These are phyloP conservation scores for Syzygium malaccense DNA, from an alignment of 441 rosid species.

Conservation along the genomic window DNA sequence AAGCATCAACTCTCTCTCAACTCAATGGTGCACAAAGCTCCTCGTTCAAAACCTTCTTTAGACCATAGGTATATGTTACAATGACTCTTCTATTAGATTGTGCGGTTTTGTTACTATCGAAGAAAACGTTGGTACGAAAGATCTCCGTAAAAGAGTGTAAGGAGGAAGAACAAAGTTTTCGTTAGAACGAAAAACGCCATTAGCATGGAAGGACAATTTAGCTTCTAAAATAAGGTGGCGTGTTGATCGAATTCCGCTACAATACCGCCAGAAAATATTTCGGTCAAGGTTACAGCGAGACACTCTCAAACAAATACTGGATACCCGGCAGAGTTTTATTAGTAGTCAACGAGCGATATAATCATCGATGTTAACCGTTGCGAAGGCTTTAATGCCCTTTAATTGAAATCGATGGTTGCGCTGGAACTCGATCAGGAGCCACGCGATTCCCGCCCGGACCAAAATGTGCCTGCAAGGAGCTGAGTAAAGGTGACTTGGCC, in stretches of 20 bases:
- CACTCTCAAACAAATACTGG: background rate
- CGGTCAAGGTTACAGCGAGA: rapidly evolving
- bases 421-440: background rate
- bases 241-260: background rate
- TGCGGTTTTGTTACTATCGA: background rate
- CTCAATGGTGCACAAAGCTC: background rate
- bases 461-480: background rate
- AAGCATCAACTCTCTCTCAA: background rate
- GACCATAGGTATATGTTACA: background rate
- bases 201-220: background rate
- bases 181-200: background rate
- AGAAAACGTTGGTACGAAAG: background rate
- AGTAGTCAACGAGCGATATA: background rate
- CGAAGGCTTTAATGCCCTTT: too few relatives aligned
- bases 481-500: background rate
- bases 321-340: background rate
- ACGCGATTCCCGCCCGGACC: background rate
- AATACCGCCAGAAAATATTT: background rate
- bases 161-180: background rate
- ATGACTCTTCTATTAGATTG: background rate
- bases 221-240: background rate
- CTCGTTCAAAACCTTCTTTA: background rate
- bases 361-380: background rate
- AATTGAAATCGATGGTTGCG: background rate
- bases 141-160: background rate